A percentile compares a stretch with the other conserved stretches of the same genome.
phyloP scores from a whole-genome alignment of 768 basidiomycete species.

The Tephrocybe sp. region DNA sequence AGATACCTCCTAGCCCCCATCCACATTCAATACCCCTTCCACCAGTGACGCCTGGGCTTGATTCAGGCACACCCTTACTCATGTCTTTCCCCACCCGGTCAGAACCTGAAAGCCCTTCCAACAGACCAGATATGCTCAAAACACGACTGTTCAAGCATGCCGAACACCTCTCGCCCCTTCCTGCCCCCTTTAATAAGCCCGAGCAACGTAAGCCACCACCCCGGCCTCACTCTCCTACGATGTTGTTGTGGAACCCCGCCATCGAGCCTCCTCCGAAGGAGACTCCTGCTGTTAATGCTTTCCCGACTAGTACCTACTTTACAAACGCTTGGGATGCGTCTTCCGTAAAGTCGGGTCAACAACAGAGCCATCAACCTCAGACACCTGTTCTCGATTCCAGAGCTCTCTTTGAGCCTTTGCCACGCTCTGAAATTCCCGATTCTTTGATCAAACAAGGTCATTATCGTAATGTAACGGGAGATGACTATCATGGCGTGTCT shows the following conservation, averaged over 20 bases:
- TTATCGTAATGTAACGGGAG: slow-evolving; percentile 66
- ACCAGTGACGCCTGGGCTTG: slow-evolving; percentile 35
- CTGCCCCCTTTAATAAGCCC: slow-evolving; percentile 19
- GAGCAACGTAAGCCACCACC: slow-evolving; percentile 26
- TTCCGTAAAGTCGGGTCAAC: slow-evolving; percentile 39
- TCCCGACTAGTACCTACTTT: slow-evolving; percentile 77
- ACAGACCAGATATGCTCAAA: slow-evolving; percentile 11
- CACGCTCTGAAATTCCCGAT: slow-evolving; percentile 63
- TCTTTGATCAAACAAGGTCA: slow-evolving; percentile 69
- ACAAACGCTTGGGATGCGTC: slow-evolving; percentile 85
- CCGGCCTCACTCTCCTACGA: slow-evolving; percentile 59
- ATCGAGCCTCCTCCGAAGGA: slow-evolving; percentile 75
- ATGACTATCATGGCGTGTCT: slow-evolving; percentile 35
- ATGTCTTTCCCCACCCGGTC: slow-evolving; percentile 11
- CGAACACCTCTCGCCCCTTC: slow-evolving; percentile 18
- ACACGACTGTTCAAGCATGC: slow-evolving; percentile 17
- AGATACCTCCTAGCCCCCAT: slow-evolving; percentile 64
- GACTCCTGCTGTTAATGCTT: slow-evolving; percentile 53
- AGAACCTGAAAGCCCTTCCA: slow-evolving; percentile 13
- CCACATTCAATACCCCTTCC: slow-evolving; percentile 51
- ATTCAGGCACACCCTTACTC: slow-evolving; percentile 13
- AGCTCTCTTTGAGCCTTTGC: slow-evolving; percentile 62
- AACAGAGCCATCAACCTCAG: slow-evolving; percentile 27
- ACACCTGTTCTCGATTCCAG: slow-evolving; percentile 40
- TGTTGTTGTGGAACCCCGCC: slow-evolving; percentile 80